These are phyloP conservation scores for Malus hybrid DNA, from an alignment of 331 rosid genomes.

Conservation along the genomic window DNA sequence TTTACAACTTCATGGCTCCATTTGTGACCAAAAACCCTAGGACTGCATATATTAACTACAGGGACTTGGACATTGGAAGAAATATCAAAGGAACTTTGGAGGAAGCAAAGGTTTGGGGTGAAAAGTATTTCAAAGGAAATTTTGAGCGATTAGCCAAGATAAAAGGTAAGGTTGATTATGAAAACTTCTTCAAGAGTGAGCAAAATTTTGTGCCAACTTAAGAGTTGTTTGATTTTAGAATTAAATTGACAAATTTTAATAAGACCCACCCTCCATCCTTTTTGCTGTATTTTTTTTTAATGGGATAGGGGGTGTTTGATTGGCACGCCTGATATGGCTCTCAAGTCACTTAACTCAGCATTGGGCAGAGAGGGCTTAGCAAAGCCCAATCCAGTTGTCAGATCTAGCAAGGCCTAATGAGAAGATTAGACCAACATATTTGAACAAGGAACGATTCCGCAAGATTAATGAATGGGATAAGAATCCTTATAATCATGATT, in stretches of 20 bases:
- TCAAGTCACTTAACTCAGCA: too few relatives aligned
- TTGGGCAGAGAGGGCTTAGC: too few relatives aligned
- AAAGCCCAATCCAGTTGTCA: too few relatives aligned
- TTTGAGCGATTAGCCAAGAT: constrained; percentile 48
- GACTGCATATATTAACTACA: constrained; percentile 57
- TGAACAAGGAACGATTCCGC: too few relatives aligned
- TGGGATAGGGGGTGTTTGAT: too few relatives aligned
- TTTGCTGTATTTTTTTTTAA: too few relatives aligned
- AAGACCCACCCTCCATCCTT: background rate
- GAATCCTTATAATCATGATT: too few relatives aligned
- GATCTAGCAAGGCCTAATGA: too few relatives aligned
- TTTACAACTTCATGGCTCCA: constrained; percentile 56
- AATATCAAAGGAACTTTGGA: constrained; percentile 28
- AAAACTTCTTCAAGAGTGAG: constrained; percentile 72
- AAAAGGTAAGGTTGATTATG: constrained; percentile 60
- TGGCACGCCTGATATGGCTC: too few relatives aligned
- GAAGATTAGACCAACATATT: too few relatives aligned
- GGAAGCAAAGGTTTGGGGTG: constrained; percentile 57
- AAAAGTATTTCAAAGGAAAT: constrained; percentile 61
- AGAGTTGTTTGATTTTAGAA: background rate
- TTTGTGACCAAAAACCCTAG: constrained; percentile 59
- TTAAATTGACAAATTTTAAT: background rate
- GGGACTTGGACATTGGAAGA: constrained; percentile 64
- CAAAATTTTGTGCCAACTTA: constrained; percentile 43
- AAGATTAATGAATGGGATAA: too few relatives aligned